Conservation (phyloP, 441 rosid species). For the Omphalea diandra region DNA sequence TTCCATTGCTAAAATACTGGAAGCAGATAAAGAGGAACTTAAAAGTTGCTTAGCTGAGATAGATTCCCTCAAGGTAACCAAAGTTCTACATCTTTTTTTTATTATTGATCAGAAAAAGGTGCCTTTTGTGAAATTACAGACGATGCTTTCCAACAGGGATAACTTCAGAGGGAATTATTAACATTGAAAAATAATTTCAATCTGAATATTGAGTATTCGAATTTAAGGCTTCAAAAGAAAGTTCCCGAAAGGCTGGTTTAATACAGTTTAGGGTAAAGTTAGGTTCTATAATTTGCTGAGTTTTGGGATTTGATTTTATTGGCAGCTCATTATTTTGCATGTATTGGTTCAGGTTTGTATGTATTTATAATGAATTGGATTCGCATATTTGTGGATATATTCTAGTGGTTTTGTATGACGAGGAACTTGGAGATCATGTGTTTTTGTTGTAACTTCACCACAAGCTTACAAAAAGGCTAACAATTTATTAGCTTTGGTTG, state of each 20-base stretch:
- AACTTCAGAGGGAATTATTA: no score
- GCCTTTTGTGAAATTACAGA: neutral
- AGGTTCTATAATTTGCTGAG: neutral
- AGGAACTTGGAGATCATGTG: neutral
- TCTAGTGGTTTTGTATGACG: neutral
- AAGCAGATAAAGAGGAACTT: slow-evolving; percentile 62
- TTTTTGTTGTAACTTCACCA: neutral
- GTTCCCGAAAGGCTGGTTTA: neutral
- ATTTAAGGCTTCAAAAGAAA: neutral
- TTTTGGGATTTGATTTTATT: neutral
- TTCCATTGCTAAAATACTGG: slow-evolving; percentile 52
- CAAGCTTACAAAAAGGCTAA: neutral
- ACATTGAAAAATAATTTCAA: neutral
- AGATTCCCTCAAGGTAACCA: slow-evolving; percentile 60
- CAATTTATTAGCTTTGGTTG: neutral
- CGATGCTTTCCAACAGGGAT: no score
- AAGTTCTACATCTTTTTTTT: slow-evolving; percentile 17
- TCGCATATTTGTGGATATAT: neutral
- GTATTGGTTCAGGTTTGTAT: neutral
- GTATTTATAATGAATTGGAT: neutral
- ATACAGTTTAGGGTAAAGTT: neutral
- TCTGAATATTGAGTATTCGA: neutral
- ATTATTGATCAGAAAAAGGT: neutral
- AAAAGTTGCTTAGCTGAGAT: slow-evolving; percentile 63
- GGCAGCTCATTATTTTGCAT: neutral